A percentile compares a stretch with the other conserved stretches of the same genome.
These are phyloP conservation scores for Scolecobasidium constrictum DNA, from an alignment of 2,329 filamentous ascomycete species.

Conservation along the genomic window DNA sequence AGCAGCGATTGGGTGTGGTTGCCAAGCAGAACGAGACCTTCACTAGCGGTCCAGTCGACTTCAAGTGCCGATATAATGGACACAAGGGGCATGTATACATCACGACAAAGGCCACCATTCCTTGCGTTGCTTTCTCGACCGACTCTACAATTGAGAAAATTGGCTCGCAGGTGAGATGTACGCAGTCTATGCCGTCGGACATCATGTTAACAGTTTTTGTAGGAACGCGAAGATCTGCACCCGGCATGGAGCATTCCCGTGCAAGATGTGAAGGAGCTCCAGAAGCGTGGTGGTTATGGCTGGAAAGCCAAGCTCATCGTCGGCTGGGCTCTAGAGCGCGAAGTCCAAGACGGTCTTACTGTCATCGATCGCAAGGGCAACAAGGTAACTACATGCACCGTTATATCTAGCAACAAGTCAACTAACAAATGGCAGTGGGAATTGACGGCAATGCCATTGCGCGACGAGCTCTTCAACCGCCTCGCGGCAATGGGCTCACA, in stretches of 20 bases:
- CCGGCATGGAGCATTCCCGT: conserved; percentile 62
- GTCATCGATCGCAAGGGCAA: conserved; percentile 47
- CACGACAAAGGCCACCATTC: conserved; percentile 53
- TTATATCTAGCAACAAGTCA: too few relatives aligned
- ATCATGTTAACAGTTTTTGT: too few relatives aligned
- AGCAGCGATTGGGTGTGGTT: conserved; percentile 61
- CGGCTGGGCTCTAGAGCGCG: conserved; percentile 63
- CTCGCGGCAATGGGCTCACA: conserved; percentile 65
- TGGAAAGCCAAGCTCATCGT: conserved; percentile 81
- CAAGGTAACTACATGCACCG: too few relatives aligned
- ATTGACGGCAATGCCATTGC: conserved; percentile 58
- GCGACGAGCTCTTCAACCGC: conserved; percentile 75
- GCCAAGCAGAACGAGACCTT: conserved; percentile 35
- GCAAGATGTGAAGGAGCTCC: conserved; percentile 59
- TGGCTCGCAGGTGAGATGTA: too few relatives aligned
- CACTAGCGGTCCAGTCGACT: conserved; percentile 60
- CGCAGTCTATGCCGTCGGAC: too few relatives aligned
- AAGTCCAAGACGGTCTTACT: conserved; percentile 66
- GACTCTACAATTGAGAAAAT: conserved; percentile 37
- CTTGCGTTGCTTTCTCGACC: conserved; percentile 55
- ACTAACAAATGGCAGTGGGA: too few relatives aligned
- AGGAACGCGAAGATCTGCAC: conserved; percentile 40
- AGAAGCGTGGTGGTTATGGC: conserved; percentile 69
- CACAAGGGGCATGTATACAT: conserved; percentile 65
- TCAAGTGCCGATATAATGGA: conserved; percentile 59